phyloP scores from a whole-genome alignment of 768 basidiomycete genomes.

The Galerina marginata region DNA sequence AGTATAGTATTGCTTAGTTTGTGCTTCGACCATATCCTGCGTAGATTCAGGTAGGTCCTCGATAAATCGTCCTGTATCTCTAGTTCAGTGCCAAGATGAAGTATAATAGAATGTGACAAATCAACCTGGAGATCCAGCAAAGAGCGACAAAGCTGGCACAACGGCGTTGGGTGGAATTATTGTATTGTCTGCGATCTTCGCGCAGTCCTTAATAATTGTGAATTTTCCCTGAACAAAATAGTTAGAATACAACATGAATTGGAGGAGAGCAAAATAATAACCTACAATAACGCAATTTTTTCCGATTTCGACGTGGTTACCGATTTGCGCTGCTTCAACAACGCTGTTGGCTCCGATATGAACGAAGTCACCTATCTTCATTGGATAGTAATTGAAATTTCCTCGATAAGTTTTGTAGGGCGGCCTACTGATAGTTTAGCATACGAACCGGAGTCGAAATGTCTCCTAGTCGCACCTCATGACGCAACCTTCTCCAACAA shows the following conservation, averaged over 20 bases:
- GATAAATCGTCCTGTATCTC: slow-evolving; percentile 68
- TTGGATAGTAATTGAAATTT: slow-evolving; percentile 96
- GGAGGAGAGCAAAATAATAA: slow-evolving; percentile 9
- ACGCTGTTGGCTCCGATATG: slow-evolving; percentile 89
- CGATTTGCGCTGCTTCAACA: slow-evolving; percentile 94
- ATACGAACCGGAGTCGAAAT: background rate
- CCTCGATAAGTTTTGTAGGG: slow-evolving; percentile 91
- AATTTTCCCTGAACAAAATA: slow-evolving; percentile 79
- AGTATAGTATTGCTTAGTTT: slow-evolving; percentile 85
- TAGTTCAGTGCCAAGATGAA: slow-evolving; percentile 1
- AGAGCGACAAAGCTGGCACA: slow-evolving; percentile 85
- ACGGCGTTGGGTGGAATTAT: slow-evolving; percentile 92
- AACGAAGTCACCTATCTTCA: slow-evolving; percentile 96
- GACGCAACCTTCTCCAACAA: slow-evolving; percentile 88
- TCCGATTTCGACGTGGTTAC: slow-evolving; percentile 93
- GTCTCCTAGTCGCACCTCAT: slow-evolving; percentile 60
- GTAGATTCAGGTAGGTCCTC: slow-evolving; percentile 93
- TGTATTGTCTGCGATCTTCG: slow-evolving; percentile 86
- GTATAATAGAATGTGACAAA: slow-evolving; percentile 1
- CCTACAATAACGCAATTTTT: slow-evolving; percentile 93
- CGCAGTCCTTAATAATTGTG: slow-evolving; percentile 95
- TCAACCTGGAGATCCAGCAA: slow-evolving; percentile 89
- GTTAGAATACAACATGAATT: background rate
- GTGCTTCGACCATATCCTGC: slow-evolving; percentile 87
- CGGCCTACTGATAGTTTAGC: slow-evolving; percentile 50